Conservation (phyloP, 1,284 basidiomycete genomes). For the Apiotrichum montevideense region DNA sequence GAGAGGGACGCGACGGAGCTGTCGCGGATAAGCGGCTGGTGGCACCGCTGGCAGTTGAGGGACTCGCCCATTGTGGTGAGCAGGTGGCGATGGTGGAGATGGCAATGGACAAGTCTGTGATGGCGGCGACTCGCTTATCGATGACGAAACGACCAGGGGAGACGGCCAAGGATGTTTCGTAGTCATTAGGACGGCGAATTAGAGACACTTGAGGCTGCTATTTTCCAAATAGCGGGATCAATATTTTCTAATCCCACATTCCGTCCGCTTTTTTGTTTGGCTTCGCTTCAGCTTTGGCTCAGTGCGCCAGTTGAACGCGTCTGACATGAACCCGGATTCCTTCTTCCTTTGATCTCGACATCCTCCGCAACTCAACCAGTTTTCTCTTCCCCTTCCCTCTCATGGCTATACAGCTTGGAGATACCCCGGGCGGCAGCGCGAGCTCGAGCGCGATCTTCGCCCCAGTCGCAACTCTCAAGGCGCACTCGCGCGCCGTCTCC, state of each 20-base stretch:
- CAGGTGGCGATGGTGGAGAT: not conserved
- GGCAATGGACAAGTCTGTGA: not conserved
- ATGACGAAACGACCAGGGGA: not conserved
- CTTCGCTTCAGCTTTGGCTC: too few species aligned
- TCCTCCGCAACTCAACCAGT: too few species aligned
- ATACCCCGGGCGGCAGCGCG: not conserved
- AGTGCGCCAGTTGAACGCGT: too few species aligned
- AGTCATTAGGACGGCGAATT: too few species aligned
- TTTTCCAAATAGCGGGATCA: too few species aligned
- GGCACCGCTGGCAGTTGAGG: constrained; percentile 40
- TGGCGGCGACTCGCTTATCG: too few species aligned
- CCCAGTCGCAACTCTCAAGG: constrained; percentile 44
- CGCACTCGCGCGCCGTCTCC: constrained; percentile 48
- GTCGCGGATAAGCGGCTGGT: constrained; percentile 74
- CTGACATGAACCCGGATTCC: too few species aligned
- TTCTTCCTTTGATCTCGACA: too few species aligned
- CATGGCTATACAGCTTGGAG: constrained; percentile 7
- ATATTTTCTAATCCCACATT: too few species aligned
- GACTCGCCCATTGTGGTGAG: constrained; percentile 16
- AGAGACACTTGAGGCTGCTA: too few species aligned
- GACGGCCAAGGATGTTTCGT: not conserved
- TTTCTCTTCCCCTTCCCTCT: too few species aligned
- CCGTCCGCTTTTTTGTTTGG: too few species aligned
- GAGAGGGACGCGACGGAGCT: constrained; percentile 73
- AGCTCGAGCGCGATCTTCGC: constrained; percentile 17